Conservation (phyloP, 2,329 filamentous ascomycete genomes). For the Apiospora kogelbergensis region DNA sequence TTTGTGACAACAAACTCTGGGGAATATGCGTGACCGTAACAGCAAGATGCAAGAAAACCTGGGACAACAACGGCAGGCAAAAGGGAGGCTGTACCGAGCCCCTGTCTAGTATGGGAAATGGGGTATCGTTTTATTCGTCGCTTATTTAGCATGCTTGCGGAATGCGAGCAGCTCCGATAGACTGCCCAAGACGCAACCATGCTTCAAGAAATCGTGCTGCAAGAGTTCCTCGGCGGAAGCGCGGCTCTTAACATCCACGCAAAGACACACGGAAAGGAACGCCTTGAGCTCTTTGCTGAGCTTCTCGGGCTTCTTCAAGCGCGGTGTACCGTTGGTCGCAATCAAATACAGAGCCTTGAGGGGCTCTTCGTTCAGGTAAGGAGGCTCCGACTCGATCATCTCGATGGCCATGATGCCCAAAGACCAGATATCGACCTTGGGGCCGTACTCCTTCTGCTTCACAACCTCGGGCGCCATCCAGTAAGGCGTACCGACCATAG, state of each 20-base stretch:
- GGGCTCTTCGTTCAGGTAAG: slow-evolving; percentile 96
- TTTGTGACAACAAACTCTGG: slow-evolving; percentile 5
- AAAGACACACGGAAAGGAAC: slow-evolving; percentile 93
- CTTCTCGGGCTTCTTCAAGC: slow-evolving; percentile 97
- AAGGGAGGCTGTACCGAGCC: background rate
- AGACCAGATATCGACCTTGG: slow-evolving; percentile 98
- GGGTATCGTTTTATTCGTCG: slow-evolving; percentile 16
- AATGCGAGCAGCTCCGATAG: slow-evolving; percentile 86
- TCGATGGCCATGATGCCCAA: slow-evolving; percentile 99
- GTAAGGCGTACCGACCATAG: slow-evolving; percentile 98
- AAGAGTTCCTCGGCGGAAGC: slow-evolving; percentile 89
- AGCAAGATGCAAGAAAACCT: slow-evolving; percentile 3
- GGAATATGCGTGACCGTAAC: slow-evolving; percentile 5
- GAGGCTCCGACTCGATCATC: slow-evolving; percentile 98
- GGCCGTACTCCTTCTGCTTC: slow-evolving; percentile 98
- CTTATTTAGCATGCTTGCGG: slow-evolving; percentile 70
- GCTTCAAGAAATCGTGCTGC: slow-evolving; percentile 90
- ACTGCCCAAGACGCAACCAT: slow-evolving; percentile 80
- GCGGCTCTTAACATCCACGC: slow-evolving; percentile 92
- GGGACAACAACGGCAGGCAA: background rate
- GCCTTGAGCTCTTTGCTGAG: slow-evolving; percentile 97
- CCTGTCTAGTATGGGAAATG: slow-evolving; percentile 1
- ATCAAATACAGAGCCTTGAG: slow-evolving; percentile 97
- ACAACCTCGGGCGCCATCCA: slow-evolving; percentile 99
- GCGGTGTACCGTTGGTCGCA: slow-evolving; percentile 94